Evolutionary conservation across 345 rosid species (phyloP), one percentile per base, ranked within the genome.

Genomic region (Theobroma cacao): DNA sequence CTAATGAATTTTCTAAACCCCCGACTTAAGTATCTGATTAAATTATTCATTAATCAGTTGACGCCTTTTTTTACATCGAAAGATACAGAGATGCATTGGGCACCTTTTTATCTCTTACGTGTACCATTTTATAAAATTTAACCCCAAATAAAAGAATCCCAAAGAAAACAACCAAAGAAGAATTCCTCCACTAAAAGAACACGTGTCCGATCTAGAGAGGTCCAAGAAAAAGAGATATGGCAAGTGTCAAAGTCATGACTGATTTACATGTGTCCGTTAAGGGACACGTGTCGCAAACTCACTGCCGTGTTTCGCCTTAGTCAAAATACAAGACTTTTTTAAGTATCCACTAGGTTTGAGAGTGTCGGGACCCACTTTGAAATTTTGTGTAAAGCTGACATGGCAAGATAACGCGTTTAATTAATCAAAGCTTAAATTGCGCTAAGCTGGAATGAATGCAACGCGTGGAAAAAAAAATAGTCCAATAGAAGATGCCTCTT

Each of bases 151-250:
- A 65, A 41, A 66, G 2, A 3, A 31, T 50, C 20, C 30, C 2
- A 67, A 30, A 1, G 20, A 65, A 78, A 83, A 81, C 87, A 89
- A 84, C 6, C 31, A 28, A 69, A 33, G 8, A 38, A 9, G 0
- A 1, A 3, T 69, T 47, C 26, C 41, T 18, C 41, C 59, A 48
- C 74, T 70, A 17, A 8, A 8, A 0, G 5, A 1, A 22, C 59
- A 70, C 74, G 74, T 48, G 74, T 20, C 74, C 1, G 7, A 8
- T 30, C 41, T 14, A n/a, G 13, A 3, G 13, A 9, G 26, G 10
- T 30, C 15, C 3, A 40, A n/a, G 6, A 22, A 60, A n/a, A 40
- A 22, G 17, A 11, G 9, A 11, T 22, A 9, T 1, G 48, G 47
- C 28, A 36, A 40, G 72, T 40, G 52, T 66, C 31, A 22, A 66